Conservation (phyloP, 208 protist genomes). For the Jaenimonas drosophilae region DNA sequence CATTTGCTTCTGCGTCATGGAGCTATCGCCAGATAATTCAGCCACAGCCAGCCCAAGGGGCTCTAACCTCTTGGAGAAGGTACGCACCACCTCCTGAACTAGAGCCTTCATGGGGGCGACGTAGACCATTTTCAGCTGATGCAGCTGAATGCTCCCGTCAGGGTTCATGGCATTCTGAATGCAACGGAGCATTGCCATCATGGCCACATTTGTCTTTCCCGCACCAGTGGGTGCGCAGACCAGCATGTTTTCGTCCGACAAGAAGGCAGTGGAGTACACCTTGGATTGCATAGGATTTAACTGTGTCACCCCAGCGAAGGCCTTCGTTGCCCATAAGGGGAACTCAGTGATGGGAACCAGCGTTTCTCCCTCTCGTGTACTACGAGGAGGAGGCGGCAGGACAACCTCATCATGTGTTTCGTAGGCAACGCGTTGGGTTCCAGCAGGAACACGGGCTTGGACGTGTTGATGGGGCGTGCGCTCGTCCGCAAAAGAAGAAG, state of each 20-base stretch:
- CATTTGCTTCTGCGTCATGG: constrained; percentile 96
- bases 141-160: constrained; percentile 10
- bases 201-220: constrained; percentile 99
- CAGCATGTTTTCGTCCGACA: constrained; percentile 96
- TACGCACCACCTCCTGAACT: constrained; percentile 98
- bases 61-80: constrained; percentile 91
- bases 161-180: constrained; percentile 21
- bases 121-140: constrained; percentile 98
- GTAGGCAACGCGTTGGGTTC: constrained; percentile 57
- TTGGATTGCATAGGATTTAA: constrained; percentile 97
- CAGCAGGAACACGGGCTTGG: constrained; percentile 53
- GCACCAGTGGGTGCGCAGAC: constrained; percentile 98
- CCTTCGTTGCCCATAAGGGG: constrained; percentile 49
- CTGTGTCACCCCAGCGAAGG: constrained; percentile 44
- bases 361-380: constrained; percentile 22
- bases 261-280: constrained; percentile 92
- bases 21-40: constrained; percentile 98
- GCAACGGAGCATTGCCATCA: constrained; percentile 97
- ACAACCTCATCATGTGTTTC: constrained; percentile 82
- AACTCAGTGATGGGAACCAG: constrained; percentile 27
- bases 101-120: constrained; percentile 99
- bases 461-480: constrained; percentile 61
- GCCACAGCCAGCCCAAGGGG: constrained; percentile 91
- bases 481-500: constrained; percentile 74
- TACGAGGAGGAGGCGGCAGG: constrained; percentile 51